Evolutionary conservation across 2,329 filamentous ascomycete genomes (phyloP).

Genomic region (Chalaropsis thielavioides): DNA sequence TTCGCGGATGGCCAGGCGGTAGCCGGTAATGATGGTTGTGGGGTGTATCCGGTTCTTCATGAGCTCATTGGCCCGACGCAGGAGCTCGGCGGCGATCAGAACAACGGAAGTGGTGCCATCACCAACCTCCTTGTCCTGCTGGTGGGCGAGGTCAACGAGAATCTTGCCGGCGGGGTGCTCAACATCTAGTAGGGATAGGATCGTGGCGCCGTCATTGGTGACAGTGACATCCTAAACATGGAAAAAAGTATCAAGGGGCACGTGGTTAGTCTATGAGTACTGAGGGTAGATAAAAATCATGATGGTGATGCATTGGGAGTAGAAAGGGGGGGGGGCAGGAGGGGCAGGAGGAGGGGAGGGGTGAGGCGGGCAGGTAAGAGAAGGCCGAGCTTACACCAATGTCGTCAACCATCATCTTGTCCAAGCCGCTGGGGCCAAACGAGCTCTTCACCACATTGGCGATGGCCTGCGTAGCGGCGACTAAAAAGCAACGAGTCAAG

Average conservation of each 20-base stretch:
- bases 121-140: slow-evolving; percentile 97
- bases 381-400: slow-evolving; percentile 55
- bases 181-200: slow-evolving; percentile 86
- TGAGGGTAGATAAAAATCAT: background rate
- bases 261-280: background rate
- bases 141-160: slow-evolving; percentile 88
- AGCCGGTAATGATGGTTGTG: slow-evolving; percentile 97
- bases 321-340: background rate
- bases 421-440: slow-evolving; percentile 88
- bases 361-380: background rate
- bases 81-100: slow-evolving; percentile 86
- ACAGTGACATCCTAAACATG: slow-evolving; percentile 74
- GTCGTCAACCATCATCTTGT: slow-evolving; percentile 99
- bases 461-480: slow-evolving; percentile 89
- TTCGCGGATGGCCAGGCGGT: slow-evolving; percentile 86
- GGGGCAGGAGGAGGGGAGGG: background rate
- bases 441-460: slow-evolving; percentile 98
- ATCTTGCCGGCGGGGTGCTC: slow-evolving; percentile 98
- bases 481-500: slow-evolving; percentile 30
- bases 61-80: slow-evolving; percentile 87
- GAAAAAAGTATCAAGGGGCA: slow-evolving; percentile 9
- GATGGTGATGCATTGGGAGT: slow-evolving; percentile 17
- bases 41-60: slow-evolving; percentile 99
- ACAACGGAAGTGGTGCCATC: slow-evolving; percentile 98
- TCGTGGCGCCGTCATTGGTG: slow-evolving; percentile 96